phyloP scores from a whole-genome alignment of 1,284 basidiomycete species.

The Ganoderma lingzhi region DNA sequence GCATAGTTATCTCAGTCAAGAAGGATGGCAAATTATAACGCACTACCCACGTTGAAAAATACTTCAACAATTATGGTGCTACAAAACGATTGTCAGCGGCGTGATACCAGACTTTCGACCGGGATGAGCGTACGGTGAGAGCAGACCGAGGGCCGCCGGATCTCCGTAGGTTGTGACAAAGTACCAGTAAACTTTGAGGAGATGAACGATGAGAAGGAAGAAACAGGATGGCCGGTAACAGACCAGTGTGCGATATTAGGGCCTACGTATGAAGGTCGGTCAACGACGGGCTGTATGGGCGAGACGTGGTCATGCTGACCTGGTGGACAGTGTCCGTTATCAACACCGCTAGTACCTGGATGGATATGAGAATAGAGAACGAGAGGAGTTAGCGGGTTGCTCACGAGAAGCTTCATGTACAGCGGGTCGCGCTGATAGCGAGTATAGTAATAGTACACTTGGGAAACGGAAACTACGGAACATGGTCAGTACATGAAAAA shows the following conservation, averaged over 20 bases:
- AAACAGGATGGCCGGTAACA: constrained; percentile 20
- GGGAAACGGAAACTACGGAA: constrained; percentile 57
- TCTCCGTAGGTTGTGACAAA: constrained; percentile 56
- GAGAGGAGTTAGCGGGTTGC: constrained; percentile 16
- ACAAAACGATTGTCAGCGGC: neutral
- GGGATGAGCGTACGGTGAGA: constrained; percentile 8
- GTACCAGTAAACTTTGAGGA: constrained; percentile 57
- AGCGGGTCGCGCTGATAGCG: constrained; percentile 59
- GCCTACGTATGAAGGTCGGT: constrained; percentile 36
- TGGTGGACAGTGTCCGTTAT: constrained; percentile 58
- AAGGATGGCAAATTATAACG: neutral
- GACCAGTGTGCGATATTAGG: constrained; percentile 61
- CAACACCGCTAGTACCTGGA: constrained; percentile 59
- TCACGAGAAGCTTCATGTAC: constrained; percentile 57
- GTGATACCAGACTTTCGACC: neutral
- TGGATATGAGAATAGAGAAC: neutral
- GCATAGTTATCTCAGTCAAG: constrained; percentile 8
- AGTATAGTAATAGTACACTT: constrained; percentile 62
- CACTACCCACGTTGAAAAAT: constrained; percentile 53
- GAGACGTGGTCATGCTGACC: neutral
- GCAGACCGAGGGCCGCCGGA: constrained; percentile 39
- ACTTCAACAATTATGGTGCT: constrained; percentile 65
- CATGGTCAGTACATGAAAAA: neutral
- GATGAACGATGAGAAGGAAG: neutral
- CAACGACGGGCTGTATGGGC: neutral